A percentile compares a stretch with the other conserved stretches of the same genome.
Conservation (phyloP, 164 flowering plant genomes). For the Sextonia rubra region DNA sequence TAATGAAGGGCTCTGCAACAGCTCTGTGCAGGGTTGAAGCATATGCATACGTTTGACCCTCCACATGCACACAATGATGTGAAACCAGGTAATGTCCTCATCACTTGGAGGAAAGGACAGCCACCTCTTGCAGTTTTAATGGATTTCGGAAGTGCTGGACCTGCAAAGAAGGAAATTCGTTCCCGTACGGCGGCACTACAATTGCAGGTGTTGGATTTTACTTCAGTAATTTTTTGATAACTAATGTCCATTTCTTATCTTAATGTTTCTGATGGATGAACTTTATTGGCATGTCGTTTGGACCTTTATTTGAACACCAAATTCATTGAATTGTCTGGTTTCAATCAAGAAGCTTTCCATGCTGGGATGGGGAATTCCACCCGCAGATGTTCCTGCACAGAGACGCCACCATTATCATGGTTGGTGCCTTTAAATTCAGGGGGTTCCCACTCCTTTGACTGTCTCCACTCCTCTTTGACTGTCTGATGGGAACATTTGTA, state of each 20-base stretch:
- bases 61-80: conserved; percentile 98
- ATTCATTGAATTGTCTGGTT: neutral
- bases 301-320: neutral
- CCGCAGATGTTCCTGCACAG: too few relatives aligned
- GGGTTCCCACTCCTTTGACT: too few relatives aligned
- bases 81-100: conserved; percentile 92
- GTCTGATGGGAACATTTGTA: too few relatives aligned
- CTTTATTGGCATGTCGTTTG: neutral
- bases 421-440: too few relatives aligned
- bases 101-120: conserved; percentile 78
- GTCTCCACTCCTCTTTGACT: too few relatives aligned
- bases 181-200: conserved; percentile 87
- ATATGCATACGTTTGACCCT: conserved; percentile 90
- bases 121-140: conserved; percentile 85
- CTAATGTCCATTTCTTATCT: neutral
- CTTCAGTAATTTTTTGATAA: neutral
- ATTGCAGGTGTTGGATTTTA: conserved; percentile 59
- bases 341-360: neutral
- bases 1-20: conserved; percentile 26
- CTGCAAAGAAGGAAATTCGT: conserved; percentile 80
- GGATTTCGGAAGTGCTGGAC: conserved; percentile 98
- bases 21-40: conserved; percentile 98
- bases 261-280: neutral
- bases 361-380: neutral
- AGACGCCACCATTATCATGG: too few relatives aligned